phyloP scores from a whole-genome alignment of 1,284 basidiomycete genomes.

The Irpex sp. region DNA sequence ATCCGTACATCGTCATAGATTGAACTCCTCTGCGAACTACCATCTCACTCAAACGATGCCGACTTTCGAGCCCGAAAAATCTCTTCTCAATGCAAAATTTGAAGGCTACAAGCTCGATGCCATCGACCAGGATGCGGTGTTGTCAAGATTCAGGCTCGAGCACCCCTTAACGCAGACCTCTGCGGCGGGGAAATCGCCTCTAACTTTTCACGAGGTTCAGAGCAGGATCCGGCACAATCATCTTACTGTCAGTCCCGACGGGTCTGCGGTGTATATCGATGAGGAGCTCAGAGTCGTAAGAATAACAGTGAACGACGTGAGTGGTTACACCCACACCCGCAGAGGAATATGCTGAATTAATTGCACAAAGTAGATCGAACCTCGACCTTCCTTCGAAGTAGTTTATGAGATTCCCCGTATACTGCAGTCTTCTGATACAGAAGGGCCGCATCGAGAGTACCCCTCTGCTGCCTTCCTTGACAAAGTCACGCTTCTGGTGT shows the following conservation, averaged over 20 bases:
- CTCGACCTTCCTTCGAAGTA: slow-evolving; percentile 48
- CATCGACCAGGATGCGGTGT: slow-evolving; percentile 47
- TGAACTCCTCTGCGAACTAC: background rate
- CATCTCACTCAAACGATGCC: slow-evolving; percentile 1
- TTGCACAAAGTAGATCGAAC: slow-evolving; percentile 39
- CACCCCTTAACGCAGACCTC: slow-evolving; percentile 56
- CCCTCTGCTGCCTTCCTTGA: slow-evolving; percentile 64
- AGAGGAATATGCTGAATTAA: background rate
- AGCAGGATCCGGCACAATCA: slow-evolving; percentile 85
- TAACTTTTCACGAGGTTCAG: slow-evolving; percentile 78
- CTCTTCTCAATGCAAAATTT: slow-evolving; percentile 75
- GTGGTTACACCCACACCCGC: slow-evolving; percentile 16
- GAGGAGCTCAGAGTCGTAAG: slow-evolving; percentile 56
- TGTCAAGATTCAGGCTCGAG: slow-evolving; percentile 45
- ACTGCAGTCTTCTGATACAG: slow-evolving; percentile 33
- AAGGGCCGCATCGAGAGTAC: slow-evolving; percentile 59
- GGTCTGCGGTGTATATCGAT: slow-evolving; percentile 68
- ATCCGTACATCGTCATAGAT: background rate
- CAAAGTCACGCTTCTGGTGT: slow-evolving; percentile 47
- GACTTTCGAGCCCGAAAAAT: slow-evolving; percentile 33
- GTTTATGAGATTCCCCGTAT: slow-evolving; percentile 57
- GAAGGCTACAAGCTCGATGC: slow-evolving; percentile 76
- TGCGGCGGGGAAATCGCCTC: slow-evolving; percentile 48
- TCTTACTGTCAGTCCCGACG: slow-evolving; percentile 44
- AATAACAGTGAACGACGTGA: slow-evolving; percentile 54